These are phyloP conservation scores for Schoenoplectus tabernaemontani DNA, from an alignment of 202 grass and related monocot genomes.

Conservation along the genomic window DNA sequence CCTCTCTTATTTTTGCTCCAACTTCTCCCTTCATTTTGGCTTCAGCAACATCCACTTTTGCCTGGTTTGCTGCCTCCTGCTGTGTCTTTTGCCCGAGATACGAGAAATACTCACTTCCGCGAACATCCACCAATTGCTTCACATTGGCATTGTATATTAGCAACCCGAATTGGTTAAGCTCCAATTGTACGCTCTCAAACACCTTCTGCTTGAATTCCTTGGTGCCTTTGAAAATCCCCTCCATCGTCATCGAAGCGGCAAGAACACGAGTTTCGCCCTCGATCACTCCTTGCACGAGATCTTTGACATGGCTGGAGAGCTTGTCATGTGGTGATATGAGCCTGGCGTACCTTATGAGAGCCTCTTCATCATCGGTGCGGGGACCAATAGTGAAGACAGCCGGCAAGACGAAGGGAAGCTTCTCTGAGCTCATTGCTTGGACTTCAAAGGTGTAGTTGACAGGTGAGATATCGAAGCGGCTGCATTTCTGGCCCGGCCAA, in stretches of 20 bases:
- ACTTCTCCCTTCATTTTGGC: slow-evolving; percentile 37
- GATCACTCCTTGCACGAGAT: slow-evolving; percentile 54
- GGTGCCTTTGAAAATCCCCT: slow-evolving; percentile 57
- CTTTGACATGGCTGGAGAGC: too few relatives aligned
- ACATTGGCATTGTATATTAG: slow-evolving; percentile 65
- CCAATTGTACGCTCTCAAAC: slow-evolving; percentile 56
- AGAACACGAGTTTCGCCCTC: slow-evolving; percentile 73
- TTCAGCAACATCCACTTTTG: slow-evolving; percentile 36
- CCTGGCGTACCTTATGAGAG: slow-evolving; percentile 50
- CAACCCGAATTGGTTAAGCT: slow-evolving; percentile 75
- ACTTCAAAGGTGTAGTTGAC: slow-evolving; percentile 47
- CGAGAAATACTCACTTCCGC: slow-evolving; percentile 40
- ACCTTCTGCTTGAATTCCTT: slow-evolving; percentile 50
- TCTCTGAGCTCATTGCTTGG: slow-evolving; percentile 53
- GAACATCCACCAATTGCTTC: slow-evolving; percentile 42
- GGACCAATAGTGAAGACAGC: slow-evolving; percentile 82
- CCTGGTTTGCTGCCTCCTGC: slow-evolving; percentile 36
- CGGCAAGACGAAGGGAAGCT: slow-evolving; percentile 55
- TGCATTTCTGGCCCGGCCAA: slow-evolving; percentile 20
- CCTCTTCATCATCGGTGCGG: background rate
- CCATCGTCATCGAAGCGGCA: slow-evolving; percentile 66
- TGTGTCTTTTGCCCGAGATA: slow-evolving; percentile 55
- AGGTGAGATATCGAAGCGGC: slow-evolving; percentile 31
- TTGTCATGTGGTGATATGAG: slow-evolving; percentile 54
- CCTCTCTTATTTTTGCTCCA: slow-evolving; percentile 23